Percentiles rank a stretch among this genome's conserved stretches.
Evolutionary conservation across 495 filamentous ascomycete genomes (phyloP).

Genomic region (Aspergillus kassunensis): DNA sequence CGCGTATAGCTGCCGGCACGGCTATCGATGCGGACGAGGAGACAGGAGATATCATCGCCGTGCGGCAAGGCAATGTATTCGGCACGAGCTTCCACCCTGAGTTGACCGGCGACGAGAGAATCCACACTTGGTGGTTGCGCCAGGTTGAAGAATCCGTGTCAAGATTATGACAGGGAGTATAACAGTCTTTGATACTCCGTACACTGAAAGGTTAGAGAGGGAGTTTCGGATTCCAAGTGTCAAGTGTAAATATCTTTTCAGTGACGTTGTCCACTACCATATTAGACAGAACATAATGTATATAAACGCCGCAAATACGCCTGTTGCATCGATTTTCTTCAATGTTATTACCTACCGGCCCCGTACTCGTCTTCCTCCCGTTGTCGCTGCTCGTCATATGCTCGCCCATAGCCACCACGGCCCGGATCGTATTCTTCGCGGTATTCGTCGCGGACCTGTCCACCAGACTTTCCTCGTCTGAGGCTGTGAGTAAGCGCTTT

Average conservation of each 20-base stretch:
- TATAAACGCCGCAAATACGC: slow-evolving; percentile 37
- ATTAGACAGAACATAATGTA: slow-evolving; percentile 19
- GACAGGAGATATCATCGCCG: slow-evolving; percentile 81
- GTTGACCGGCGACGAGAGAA: slow-evolving; percentile 80
- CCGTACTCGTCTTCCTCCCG: slow-evolving; percentile 55
- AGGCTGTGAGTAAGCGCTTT: slow-evolving; percentile 20
- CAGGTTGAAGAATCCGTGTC: slow-evolving; percentile 53
- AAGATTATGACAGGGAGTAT: slow-evolving; percentile 19
- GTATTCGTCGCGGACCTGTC: slow-evolving; percentile 97
- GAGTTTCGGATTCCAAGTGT: slow-evolving; percentile 13
- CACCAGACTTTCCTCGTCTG: slow-evolving; percentile 83
- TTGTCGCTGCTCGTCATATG: slow-evolving; percentile 59
- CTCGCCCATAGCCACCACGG: slow-evolving; percentile 76
- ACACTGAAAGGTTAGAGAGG: slow-evolving; percentile 6
- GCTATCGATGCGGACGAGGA: slow-evolving; percentile 42
- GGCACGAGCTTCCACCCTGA: slow-evolving; percentile 98
- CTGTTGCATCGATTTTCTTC: slow-evolving; percentile 15
- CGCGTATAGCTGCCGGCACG: slow-evolving; percentile 34
- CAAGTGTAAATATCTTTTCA: slow-evolving; percentile 15
- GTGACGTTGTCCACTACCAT: slow-evolving; percentile 17
- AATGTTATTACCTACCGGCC: slow-evolving; percentile 37
- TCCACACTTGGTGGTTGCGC: slow-evolving; percentile 90
- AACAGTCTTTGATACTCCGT: not conserved
- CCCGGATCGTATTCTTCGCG: slow-evolving; percentile 94
- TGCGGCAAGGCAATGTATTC: slow-evolving; percentile 89